These are phyloP conservation scores for Coemansia sp. DNA, from an alignment of 192 early-diverging fungal genomes.

Conservation along the genomic window DNA sequence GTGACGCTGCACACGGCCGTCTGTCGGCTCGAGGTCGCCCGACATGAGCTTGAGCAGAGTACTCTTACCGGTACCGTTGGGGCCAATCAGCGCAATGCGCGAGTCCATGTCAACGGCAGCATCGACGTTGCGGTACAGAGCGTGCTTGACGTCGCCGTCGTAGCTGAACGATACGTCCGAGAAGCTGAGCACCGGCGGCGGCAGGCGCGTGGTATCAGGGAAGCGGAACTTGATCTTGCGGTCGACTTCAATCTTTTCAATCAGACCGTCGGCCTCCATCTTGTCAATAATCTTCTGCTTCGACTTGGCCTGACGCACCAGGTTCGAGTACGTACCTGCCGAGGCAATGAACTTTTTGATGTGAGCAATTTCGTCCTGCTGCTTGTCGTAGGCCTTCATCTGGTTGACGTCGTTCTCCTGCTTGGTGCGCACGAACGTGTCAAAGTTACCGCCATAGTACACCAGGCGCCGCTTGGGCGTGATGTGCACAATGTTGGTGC, in stretches of 20 bases:
- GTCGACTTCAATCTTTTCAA: slow-evolving; percentile 87
- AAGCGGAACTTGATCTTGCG: slow-evolving; percentile 85
- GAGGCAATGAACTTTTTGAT: slow-evolving; percentile 99
- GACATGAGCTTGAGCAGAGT: slow-evolving; percentile 98
- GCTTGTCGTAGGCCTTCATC: slow-evolving; percentile 98
- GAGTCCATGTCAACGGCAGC: slow-evolving; percentile 98
- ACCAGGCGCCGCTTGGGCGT: slow-evolving; percentile 83
- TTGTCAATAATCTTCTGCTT: slow-evolving; percentile 99
- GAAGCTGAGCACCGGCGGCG: slow-evolving; percentile 93
- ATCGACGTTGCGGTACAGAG: slow-evolving; percentile 88
- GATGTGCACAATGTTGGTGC: slow-evolving; percentile 95
- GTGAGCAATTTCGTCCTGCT: slow-evolving; percentile 98
- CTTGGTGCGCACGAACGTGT: slow-evolving; percentile 93
- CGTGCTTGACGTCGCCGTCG: slow-evolving; percentile 76
- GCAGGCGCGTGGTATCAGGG: slow-evolving; percentile 80
- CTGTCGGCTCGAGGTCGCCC: slow-evolving; percentile 78
- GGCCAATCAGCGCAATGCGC: slow-evolving; percentile 95
- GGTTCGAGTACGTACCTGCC: slow-evolving; percentile 99
- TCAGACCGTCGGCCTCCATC: slow-evolving; percentile 97
- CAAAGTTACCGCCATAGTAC: slow-evolving; percentile 98
- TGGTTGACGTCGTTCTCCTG: slow-evolving; percentile 96
- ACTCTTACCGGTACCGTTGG: slow-evolving; percentile 93
- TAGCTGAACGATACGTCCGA: slow-evolving; percentile 93
- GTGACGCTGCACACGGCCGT: slow-evolving; percentile 86
- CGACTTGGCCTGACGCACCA: slow-evolving; percentile 97